These are phyloP conservation scores for Lithocarpus polystachyus DNA, from an alignment of 306 rosid species.

Conservation along the genomic window DNA sequence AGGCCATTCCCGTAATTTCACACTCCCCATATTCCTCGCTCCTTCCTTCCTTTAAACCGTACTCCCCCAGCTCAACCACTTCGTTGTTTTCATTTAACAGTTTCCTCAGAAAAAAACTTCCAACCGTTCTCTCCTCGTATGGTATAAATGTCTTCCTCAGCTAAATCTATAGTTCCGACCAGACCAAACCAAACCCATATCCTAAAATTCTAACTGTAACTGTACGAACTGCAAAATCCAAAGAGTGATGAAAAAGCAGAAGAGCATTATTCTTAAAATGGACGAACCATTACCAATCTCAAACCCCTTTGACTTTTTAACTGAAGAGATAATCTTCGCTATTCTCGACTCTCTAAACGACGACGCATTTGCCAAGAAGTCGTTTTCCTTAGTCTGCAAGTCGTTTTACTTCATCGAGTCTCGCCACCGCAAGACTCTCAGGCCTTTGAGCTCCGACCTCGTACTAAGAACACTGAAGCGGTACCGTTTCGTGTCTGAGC, in stretches of 20 bases:
- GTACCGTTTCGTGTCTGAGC: slow-evolving; percentile 30
- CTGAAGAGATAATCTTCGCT: slow-evolving; percentile 65
- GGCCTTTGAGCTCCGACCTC: slow-evolving; percentile 56
- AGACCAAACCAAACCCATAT: no score
- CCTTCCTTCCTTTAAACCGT: background rate
- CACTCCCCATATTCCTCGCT: background rate
- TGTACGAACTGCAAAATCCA: slow-evolving; percentile 20
- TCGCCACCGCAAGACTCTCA: slow-evolving; percentile 62
- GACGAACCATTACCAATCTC: no score
- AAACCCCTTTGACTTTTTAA: slow-evolving; percentile 51
- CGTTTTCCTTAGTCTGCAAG: slow-evolving; percentile 66
- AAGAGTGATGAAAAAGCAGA: slow-evolving; percentile 18
- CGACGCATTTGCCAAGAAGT: slow-evolving; percentile 43
- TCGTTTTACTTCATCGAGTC: slow-evolving; percentile 61
- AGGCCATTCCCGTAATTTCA: background rate
- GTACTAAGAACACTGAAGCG: slow-evolving; percentile 46
- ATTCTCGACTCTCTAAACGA: slow-evolving; percentile 59
- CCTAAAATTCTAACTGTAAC: background rate
- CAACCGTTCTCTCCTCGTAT: no score
- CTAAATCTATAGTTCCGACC: no score
- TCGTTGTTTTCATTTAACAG: no score
- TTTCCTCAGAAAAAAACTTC: no score
- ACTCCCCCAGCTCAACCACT: slow-evolving; percentile 7
- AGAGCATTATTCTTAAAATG: no score
- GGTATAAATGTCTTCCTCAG: no score